phyloP scores from a whole-genome alignment of 495 filamentous ascomycete genomes.

The Lophium mytilinum region DNA sequence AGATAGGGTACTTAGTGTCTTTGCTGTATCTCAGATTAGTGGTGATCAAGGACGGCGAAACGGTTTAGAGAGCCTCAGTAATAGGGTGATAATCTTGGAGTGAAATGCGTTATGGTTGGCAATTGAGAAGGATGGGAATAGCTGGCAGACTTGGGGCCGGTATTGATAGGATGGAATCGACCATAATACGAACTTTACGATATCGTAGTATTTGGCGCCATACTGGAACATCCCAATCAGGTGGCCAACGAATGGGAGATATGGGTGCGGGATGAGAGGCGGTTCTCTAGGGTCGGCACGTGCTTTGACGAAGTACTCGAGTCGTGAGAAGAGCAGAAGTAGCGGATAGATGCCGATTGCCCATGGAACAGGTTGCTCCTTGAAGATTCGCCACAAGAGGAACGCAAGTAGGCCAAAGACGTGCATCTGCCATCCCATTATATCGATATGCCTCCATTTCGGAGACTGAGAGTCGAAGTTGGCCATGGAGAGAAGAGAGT shows the following conservation, averaged over 20 bases:
- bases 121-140: too few relatives aligned
- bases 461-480: too few relatives aligned
- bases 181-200: not conserved
- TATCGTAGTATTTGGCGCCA: constrained; percentile 33
- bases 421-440: too few relatives aligned
- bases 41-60: not conserved
- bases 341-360: not conserved
- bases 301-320: not conserved
- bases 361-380: too few relatives aligned
- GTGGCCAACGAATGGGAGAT: constrained; percentile 39
- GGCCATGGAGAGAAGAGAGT: too few relatives aligned
- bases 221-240: constrained; percentile 33
- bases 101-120: too few relatives aligned
- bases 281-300: constrained; percentile 37
- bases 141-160: too few relatives aligned
- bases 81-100: too few relatives aligned
- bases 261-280: constrained; percentile 25
- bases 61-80: too few relatives aligned
- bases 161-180: not conserved
- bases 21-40: not conserved
- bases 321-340: not conserved
- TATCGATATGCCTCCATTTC: too few relatives aligned
- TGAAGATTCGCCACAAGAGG: too few relatives aligned
- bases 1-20: constrained; percentile 28
- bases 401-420: too few relatives aligned